phyloP scores from a whole-genome alignment of 2,329 filamentous ascomycete genomes.

The Fusarium sp. region DNA sequence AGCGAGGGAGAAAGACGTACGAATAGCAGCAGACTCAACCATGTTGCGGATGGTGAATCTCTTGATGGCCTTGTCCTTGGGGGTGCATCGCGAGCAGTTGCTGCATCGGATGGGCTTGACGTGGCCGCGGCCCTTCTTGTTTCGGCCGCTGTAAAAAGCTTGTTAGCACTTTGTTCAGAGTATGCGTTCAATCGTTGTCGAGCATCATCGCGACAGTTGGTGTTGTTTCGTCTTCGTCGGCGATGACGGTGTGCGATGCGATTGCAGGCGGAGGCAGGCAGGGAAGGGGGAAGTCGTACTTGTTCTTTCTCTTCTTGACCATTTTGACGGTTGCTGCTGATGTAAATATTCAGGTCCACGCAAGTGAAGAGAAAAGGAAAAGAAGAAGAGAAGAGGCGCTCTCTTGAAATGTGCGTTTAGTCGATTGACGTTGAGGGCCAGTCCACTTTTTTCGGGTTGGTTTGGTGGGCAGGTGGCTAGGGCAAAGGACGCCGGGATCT shows the following conservation, averaged over 20 bases:
- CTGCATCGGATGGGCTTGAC: constrained; percentile 95
- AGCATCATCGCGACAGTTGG: constrained; percentile 4
- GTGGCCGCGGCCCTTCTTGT: constrained; percentile 99
- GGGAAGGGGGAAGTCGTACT: constrained; percentile 56
- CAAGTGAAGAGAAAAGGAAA: constrained; percentile 32
- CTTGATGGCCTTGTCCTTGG: constrained; percentile 99
- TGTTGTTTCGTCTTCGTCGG: constrained; percentile 29
- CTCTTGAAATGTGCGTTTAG: constrained; percentile 46
- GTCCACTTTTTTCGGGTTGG: constrained; percentile 25
- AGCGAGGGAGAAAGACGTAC: constrained; percentile 67
- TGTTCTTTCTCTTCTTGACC: constrained; percentile 79
- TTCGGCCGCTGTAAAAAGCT: constrained; percentile 77
- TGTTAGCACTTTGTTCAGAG: constrained; percentile 26
- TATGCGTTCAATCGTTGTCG: constrained; percentile 11
- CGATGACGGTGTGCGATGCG: constrained; percentile 21
- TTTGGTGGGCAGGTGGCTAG: constrained; percentile 26
- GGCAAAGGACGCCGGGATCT: constrained; percentile 20
- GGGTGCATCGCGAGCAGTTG: constrained; percentile 84
- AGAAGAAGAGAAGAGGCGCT: constrained; percentile 37
- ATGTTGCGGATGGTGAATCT: constrained; percentile 99
- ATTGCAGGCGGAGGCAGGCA: constrained; percentile 17
- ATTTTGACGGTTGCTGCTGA: constrained; percentile 67
- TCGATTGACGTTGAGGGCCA: constrained; percentile 37
- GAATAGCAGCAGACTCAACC: constrained; percentile 99
- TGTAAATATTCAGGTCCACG: constrained; percentile 48